Evolutionary conservation across 164 flowering plant genomes (phyloP).

Genomic region (Paratinospora sagittata): DNA sequence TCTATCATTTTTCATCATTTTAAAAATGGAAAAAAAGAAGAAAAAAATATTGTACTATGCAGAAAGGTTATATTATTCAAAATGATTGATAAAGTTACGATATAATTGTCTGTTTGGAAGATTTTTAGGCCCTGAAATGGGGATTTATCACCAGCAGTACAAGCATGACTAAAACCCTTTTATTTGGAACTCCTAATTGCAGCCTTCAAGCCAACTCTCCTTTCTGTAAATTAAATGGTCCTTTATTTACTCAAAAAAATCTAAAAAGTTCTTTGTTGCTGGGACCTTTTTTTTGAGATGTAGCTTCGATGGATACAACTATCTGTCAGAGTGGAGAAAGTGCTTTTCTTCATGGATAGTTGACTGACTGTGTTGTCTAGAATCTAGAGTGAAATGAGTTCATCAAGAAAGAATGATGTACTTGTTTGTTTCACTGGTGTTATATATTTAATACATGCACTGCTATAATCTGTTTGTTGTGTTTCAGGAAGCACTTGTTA

Average conservation of each 20-base stretch:
- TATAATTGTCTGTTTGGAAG: too few relatives aligned
- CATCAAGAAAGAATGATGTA: background rate
- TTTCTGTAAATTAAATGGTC: too few relatives aligned
- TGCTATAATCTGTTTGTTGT: too few relatives aligned
- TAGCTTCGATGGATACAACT: background rate
- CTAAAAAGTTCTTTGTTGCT: background rate
- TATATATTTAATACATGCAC: background rate
- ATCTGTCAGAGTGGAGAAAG: background rate
- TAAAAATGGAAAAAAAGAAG: background rate
- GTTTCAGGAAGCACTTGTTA: too few relatives aligned
- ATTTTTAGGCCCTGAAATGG: too few relatives aligned
- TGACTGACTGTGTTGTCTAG: background rate
- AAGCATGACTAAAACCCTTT: too few relatives aligned
- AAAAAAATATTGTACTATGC: background rate
- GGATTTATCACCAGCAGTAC: too few relatives aligned
- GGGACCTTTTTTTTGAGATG: background rate
- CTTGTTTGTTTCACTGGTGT: background rate
- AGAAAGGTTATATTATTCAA: too few relatives aligned
- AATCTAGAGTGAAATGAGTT: background rate
- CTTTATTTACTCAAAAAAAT: background rate
- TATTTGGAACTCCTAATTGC: too few relatives aligned
- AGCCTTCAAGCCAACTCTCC: too few relatives aligned
- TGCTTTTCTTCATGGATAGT: background rate
- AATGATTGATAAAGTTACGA: too few relatives aligned
- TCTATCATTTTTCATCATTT: too few relatives aligned